phyloP scores from a whole-genome alignment of 257 asterid species.

The Coffea eugenioides region DNA sequence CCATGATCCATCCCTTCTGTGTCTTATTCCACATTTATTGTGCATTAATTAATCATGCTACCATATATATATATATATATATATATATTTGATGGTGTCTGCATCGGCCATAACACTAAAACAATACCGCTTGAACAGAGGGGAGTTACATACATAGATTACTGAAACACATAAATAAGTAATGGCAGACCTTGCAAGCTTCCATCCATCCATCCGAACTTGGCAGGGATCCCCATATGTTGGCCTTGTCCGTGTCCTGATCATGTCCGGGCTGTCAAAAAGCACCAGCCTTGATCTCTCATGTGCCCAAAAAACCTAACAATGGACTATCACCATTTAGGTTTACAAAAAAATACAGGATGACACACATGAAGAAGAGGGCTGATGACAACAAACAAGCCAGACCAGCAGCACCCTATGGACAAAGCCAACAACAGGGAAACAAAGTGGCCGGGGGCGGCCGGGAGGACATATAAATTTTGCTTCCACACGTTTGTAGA shows the following conservation, averaged over 20 bases:
- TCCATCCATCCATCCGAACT: conserved; percentile 9
- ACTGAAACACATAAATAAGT: background rate
- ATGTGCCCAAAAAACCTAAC: conserved; percentile 21
- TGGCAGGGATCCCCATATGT: conserved; percentile 4
- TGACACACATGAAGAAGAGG: conserved; percentile 5
- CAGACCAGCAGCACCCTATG: background rate
- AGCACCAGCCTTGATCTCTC: conserved; percentile 1
- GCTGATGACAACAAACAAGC: conserved; percentile 6
- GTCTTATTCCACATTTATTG: background rate
- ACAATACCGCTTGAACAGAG: background rate
- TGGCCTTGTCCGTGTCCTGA: background rate
- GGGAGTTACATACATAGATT: background rate
- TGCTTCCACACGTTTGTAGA: conserved; percentile 7
- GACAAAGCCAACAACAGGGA: background rate
- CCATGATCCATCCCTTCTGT: conserved; percentile 13
- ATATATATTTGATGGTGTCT: background rate
- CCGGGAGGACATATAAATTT: background rate
- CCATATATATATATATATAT: no score
- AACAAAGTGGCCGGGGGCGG: background rate
- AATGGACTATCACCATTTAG: conserved; percentile 5
- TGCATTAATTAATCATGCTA: background rate
- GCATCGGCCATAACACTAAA: background rate
- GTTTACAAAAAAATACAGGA: conserved; percentile 17
- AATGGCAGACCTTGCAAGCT: no score
- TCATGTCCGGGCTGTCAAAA: conserved; percentile 11